These are phyloP conservation scores for Dendrostoma leiphaemia DNA, from an alignment of 2,329 filamentous ascomycete genomes.

Conservation along the genomic window DNA sequence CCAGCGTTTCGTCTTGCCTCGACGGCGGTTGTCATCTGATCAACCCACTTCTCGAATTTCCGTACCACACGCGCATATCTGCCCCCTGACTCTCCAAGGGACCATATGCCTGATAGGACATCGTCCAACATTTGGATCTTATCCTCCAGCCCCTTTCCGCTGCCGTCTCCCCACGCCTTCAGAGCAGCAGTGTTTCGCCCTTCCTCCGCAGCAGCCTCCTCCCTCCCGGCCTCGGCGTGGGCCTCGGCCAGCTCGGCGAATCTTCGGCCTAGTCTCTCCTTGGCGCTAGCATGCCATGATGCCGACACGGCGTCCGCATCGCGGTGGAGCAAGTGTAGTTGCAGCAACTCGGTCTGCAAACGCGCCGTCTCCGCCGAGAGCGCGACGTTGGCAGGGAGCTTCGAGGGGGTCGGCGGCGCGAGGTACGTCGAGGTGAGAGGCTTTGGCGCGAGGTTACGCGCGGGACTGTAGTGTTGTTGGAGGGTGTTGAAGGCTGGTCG, in stretches of 20 bases:
- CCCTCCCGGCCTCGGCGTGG: constrained; percentile 32
- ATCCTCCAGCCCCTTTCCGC: constrained; percentile 45
- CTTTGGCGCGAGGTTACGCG: constrained; percentile 59
- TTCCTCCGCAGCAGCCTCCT: constrained; percentile 46
- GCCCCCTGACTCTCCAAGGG: constrained; percentile 53
- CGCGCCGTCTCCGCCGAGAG: constrained; percentile 56
- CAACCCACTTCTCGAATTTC: constrained; percentile 60
- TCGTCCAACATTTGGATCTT: constrained; percentile 57
- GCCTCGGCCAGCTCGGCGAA: constrained; percentile 40
- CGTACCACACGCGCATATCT: constrained; percentile 54
- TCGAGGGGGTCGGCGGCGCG: constrained; percentile 59
- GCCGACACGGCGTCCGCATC: constrained; percentile 42
- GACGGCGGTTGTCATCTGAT: constrained; percentile 44
- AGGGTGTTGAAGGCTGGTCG: constrained; percentile 60
- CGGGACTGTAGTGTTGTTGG: constrained; percentile 67
- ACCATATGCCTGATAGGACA: constrained; percentile 56
- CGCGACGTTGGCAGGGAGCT: constrained; percentile 59
- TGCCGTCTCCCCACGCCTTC: constrained; percentile 43
- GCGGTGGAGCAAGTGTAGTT: constrained; percentile 63
- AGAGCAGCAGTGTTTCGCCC: constrained; percentile 51
- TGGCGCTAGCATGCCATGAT: constrained; percentile 58
- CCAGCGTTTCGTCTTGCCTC: constrained; percentile 39
- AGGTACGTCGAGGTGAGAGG: constrained; percentile 57
- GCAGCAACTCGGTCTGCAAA: constrained; percentile 63
- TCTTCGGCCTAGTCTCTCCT: constrained; percentile 41